Evolutionary conservation across 805 yeast genomes (phyloP).

Genomic region (Saccharomycopsis fermentans): DNA sequence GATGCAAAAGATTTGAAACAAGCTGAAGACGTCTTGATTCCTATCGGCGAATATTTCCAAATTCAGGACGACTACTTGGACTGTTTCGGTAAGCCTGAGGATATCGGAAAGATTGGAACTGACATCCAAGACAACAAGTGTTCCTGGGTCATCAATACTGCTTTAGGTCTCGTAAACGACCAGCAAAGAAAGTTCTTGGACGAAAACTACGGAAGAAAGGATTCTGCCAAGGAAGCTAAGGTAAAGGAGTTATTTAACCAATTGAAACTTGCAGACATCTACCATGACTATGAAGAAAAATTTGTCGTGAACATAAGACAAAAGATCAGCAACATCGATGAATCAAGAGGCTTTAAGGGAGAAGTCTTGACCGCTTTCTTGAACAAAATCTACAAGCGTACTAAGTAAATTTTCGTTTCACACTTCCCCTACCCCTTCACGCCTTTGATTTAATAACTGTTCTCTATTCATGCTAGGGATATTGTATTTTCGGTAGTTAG

Average conservation of each 20-base stretch:
- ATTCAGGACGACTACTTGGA: constrained; percentile 96
- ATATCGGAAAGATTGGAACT: constrained; percentile 97
- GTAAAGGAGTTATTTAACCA: constrained; percentile 65
- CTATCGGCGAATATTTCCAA: constrained; percentile 97
- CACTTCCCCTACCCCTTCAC: too few species aligned
- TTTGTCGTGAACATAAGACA: constrained; percentile 53
- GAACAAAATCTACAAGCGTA: constrained; percentile 87
- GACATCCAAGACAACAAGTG: constrained; percentile 98
- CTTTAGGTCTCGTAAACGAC: constrained; percentile 64
- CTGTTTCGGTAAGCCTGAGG: constrained; percentile 94
- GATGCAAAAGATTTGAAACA: constrained; percentile 71
- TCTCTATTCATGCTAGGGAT: background rate
- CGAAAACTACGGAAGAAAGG: constrained; percentile 82
- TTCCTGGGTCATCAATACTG: constrained; percentile 94
- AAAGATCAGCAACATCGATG: constrained; percentile 69
- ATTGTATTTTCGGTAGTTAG: background rate
- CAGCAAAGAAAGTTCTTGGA: constrained; percentile 80
- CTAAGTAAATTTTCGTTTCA: constrained; percentile 41
- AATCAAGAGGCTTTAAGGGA: constrained; percentile 84
- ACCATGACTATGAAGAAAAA: constrained; percentile 74
- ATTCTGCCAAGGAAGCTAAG: constrained; percentile 46
- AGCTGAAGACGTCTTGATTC: constrained; percentile 78
- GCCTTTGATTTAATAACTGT: too few species aligned
- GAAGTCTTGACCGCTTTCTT: constrained; percentile 80
- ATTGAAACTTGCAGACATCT: constrained; percentile 58